Evolutionary conservation across 2,329 filamentous ascomycete genomes (phyloP), one percentile per base, ranked within the genome.

Genomic region (Colletotrichum spaethianum): DNA sequence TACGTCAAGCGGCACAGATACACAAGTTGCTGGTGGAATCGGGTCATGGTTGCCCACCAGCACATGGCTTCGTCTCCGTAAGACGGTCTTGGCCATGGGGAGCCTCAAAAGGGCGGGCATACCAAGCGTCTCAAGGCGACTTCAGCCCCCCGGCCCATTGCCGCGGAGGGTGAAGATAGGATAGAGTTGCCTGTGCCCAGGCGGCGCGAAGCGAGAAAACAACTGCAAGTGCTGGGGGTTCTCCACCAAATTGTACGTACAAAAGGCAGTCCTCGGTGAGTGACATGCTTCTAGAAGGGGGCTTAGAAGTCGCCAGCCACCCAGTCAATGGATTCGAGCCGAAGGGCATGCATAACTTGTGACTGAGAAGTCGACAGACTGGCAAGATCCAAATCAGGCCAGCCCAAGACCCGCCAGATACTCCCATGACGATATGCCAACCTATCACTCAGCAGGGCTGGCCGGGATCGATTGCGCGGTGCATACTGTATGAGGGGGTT

Each of bases 221-320:
- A 72, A 72, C 65, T 61, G 65, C 70, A 48, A 40, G 53, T 64
- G 70, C 70, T 69, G 53, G 65, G 70, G 52, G 50, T 38, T 40
- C 50, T 64, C 70, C 59, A 55, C 60, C 55, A 53, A 59, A 33
- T 53, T 69, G 70, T 42, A 70, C 31, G n/a, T 64, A 26, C 59
- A 44, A 69, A 66, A 52, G 23, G 69, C 59, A 46, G 33, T 50
- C 56, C 66, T 73, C 61, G 67, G 55, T 73, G 70, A 73, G 67
- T 69, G 55, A 50, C 42, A 66, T 63, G 42, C 59, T 70, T 73
- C 70, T 70, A 66, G 70, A 73, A 67, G 26, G 70, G 44, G 70
- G 70, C 70, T 73, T 73, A 64, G 70, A 70, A 73, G 28, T 18
- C 62, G 67, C 67, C 67, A 73, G 70, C 70, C 70, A 73, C 70